A percentile compares a stretch with the other conserved stretches of the same genome.
phyloP scores from a whole-genome alignment of 2,329 filamentous ascomycete species.

The Calonectria crousiana region DNA sequence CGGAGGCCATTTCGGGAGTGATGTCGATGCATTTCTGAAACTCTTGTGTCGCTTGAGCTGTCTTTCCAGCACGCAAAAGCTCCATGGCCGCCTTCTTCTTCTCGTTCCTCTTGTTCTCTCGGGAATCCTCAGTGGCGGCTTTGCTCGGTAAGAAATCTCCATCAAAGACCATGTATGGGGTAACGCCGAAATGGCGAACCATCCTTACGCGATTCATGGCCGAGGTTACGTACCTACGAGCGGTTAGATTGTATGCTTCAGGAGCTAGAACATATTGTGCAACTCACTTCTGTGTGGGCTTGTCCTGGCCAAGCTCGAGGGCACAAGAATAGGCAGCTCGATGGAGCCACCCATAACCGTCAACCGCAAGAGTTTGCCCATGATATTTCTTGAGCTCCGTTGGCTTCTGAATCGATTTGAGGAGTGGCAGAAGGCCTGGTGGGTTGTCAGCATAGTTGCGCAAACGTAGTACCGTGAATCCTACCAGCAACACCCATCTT shows the following conservation, averaged over 20 bases:
- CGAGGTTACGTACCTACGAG: constrained; percentile 84
- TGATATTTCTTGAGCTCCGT: constrained; percentile 87
- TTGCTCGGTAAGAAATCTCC: constrained; percentile 97
- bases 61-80: constrained; percentile 84
- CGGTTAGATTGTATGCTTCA: constrained; percentile 2
- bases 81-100: constrained; percentile 82
- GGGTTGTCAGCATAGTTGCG: constrained; percentile 34
- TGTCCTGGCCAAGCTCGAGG: constrained; percentile 88
- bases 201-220: constrained; percentile 92
- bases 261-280: background rate
- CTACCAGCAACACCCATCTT: constrained; percentile 55
- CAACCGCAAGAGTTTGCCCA: constrained; percentile 92
- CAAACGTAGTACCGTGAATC: background rate
- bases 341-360: constrained; percentile 98
- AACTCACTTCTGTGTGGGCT: constrained; percentile 85
- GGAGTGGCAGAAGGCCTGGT: constrained; percentile 84
- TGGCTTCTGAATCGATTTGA: constrained; percentile 96
- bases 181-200: constrained; percentile 93
- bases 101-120: constrained; percentile 81
- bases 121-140: constrained; percentile 83
- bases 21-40: constrained; percentile 96
- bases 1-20: constrained; percentile 93
- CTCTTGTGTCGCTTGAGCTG: constrained; percentile 83
- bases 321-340: constrained; percentile 92
- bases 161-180: constrained; percentile 96